Evolutionary conservation across 1,284 basidiomycete genomes (phyloP).

Genomic region (Sphaerobolus stellatus): DNA sequence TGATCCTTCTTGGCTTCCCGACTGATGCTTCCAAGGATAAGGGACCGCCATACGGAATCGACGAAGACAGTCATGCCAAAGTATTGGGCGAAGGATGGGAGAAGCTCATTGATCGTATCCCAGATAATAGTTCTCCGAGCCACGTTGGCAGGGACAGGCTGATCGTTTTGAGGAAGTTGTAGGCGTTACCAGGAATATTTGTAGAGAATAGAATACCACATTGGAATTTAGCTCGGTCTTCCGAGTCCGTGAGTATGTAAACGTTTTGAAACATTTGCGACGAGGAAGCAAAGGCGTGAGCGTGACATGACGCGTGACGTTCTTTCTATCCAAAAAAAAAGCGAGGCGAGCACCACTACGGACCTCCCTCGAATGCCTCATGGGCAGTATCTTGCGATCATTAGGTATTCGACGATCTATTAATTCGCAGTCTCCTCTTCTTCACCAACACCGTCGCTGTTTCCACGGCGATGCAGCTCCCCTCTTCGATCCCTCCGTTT

Average conservation of each 20-base stretch:
- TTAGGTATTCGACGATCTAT: conserved; percentile 4
- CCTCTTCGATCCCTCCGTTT: neutral
- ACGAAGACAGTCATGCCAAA: conserved; percentile 56
- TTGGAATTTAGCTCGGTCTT: no score
- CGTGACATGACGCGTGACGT: no score
- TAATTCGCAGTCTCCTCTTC: neutral
- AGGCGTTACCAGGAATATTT: no score
- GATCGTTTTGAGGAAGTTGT: no score
- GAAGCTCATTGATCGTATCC: conserved; percentile 53
- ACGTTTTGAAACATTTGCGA: no score
- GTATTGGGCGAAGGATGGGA: conserved; percentile 54
- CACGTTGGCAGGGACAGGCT: conserved; percentile 50
- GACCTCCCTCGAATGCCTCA: conserved; percentile 3
- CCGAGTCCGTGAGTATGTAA: no score
- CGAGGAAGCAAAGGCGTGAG: no score
- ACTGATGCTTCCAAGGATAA: conserved; percentile 46
- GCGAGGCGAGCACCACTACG: no score
- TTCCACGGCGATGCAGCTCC: neutral
- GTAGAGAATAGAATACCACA: no score
- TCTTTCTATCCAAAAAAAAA: no score
- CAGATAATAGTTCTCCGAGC: conserved; percentile 36
- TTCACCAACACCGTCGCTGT: neutral
- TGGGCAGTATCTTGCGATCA: neutral
- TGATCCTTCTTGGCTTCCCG: conserved; percentile 59
- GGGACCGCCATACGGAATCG: conserved; percentile 66